Conservation (phyloP, 345 rosid species). For the Murraya koenigii region DNA sequence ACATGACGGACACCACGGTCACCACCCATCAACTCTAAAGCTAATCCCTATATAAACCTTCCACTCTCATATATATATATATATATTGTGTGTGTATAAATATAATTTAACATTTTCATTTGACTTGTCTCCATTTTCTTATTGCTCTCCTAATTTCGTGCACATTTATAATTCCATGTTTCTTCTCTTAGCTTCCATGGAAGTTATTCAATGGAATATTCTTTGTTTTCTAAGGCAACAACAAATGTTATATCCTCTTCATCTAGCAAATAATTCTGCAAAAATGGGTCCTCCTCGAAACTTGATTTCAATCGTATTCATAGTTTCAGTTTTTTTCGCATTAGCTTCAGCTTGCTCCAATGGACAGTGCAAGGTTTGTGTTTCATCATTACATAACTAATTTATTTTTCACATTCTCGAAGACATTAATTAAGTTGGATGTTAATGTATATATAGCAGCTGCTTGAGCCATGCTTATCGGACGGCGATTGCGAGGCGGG, state of each 20-base stretch:
- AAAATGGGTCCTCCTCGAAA: conserved; percentile 27
- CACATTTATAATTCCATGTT: not conserved
- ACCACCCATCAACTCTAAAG: not conserved
- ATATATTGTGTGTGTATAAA: no score
- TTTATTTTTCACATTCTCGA: not conserved
- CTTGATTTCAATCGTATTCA: conserved; percentile 11
- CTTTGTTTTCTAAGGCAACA: conserved; percentile 28
- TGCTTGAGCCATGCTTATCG: conserved; percentile 49
- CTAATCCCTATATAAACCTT: not conserved
- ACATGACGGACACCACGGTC: not conserved
- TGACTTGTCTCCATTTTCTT: conserved; percentile 7
- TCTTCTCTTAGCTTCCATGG: not conserved
- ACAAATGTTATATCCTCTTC: not conserved
- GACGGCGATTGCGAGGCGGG: conserved; percentile 64
- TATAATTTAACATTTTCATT: not conserved
- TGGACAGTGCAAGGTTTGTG: conserved; percentile 51
- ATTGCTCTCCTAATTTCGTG: not conserved
- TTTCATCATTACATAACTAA: not conserved
- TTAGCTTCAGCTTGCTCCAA: conserved; percentile 37
- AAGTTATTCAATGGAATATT: not conserved
- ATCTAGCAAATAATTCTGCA: not conserved
- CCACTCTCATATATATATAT: no score
- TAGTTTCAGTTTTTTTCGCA: conserved; percentile 17
- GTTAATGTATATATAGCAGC: conserved; percentile 32
- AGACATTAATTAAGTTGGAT: not conserved